These are phyloP conservation scores for Chlorella sorokiniana DNA, from an alignment of 139 green algal species.

Conservation along the genomic window DNA sequence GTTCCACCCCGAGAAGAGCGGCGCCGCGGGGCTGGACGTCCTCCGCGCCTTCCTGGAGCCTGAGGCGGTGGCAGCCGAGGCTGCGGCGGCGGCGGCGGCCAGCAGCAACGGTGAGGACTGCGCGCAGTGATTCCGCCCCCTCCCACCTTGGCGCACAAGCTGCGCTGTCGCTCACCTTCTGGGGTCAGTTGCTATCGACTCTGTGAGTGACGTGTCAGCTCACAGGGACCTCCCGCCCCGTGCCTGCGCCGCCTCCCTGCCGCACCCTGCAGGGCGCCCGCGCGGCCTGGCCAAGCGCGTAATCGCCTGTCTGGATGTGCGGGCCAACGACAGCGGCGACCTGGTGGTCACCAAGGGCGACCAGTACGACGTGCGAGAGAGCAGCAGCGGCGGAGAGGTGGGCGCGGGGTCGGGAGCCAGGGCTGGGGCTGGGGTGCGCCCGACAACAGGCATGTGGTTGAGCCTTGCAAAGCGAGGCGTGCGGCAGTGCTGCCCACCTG, in stretches of 20 bases:
- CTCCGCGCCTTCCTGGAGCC: constrained; percentile 81
- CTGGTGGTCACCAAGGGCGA: constrained; percentile 92
- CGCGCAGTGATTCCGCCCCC: too few relatives aligned
- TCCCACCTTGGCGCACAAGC: too few relatives aligned
- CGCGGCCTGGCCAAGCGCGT: constrained; percentile 89
- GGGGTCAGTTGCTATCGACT: too few relatives aligned
- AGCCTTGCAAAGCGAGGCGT: too few relatives aligned
- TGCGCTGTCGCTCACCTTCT: too few relatives aligned
- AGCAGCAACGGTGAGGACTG: constrained; percentile 31
- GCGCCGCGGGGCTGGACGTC: constrained; percentile 74
- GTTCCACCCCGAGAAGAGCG: constrained; percentile 99
- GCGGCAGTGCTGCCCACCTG: too few relatives aligned
- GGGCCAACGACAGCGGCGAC: constrained; percentile 94
- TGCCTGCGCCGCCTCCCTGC: background rate
- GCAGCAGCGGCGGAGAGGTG: constrained; percentile 34
- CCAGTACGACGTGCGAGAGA: constrained; percentile 96
- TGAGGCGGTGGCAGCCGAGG: constrained; percentile 18
- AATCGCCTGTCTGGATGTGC: constrained; percentile 98
- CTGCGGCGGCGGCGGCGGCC: background rate
- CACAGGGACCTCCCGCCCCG: background rate
- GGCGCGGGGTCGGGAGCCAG: background rate
- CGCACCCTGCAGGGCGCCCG: constrained; percentile 12
- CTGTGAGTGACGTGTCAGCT: too few relatives aligned
- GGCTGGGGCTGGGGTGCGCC: too few relatives aligned
- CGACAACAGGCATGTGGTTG: too few relatives aligned